Base-by-base conservation (phyloP, 345 rosid genomes). In the Boechera divaricarpa region DNA sequence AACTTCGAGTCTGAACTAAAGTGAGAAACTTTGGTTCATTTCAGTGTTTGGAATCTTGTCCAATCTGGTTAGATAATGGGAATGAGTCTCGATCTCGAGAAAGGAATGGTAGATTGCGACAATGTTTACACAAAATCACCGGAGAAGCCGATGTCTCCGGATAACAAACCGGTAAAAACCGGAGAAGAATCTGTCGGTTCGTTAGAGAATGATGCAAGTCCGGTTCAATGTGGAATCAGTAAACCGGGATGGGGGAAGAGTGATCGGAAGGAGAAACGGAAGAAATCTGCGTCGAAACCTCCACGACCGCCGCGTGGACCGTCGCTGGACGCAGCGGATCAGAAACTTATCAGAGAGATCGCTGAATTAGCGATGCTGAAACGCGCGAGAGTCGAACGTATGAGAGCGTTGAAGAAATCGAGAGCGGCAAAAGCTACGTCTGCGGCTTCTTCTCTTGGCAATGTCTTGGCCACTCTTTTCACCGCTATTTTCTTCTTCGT, bases 251-350 rank as follows among this genome's bases (percentile, higher is more conserved):
- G 77, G 32, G 76, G 69, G 24, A 82, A 78, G 45, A 81, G 68
- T 74, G 73, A 56, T 33, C 82, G 73, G 57, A 88, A 85, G 77
- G 93, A 81, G 79, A 87, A 87, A 61, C 78, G 77, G 29, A 90
- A 84, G 63, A 89, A 83, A 63, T 74, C 76, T 4, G 91, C 86
- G 64, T 87, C 71, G 81, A 93, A 91, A 73, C 99, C 99, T 76
- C 99, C 99, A 3, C 81, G 93, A n/a, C 94, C 98, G 29, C 99
- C 98, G 0, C 84, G 88, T 72, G 91, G 95, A 64, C 98, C 97
- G 9, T 87, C 91, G 5, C 63, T 96, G 75, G 97, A 91, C 66
- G 85, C 96, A 0, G 89, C 95, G 57, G 99, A 91, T 82, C 86
- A 86, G 85, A 93, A 90, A 81, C 80, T 93, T 62, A 89, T 96